Conservation (phyloP, 2,329 filamentous ascomycete genomes). For the Monosporascus sp. region DNA sequence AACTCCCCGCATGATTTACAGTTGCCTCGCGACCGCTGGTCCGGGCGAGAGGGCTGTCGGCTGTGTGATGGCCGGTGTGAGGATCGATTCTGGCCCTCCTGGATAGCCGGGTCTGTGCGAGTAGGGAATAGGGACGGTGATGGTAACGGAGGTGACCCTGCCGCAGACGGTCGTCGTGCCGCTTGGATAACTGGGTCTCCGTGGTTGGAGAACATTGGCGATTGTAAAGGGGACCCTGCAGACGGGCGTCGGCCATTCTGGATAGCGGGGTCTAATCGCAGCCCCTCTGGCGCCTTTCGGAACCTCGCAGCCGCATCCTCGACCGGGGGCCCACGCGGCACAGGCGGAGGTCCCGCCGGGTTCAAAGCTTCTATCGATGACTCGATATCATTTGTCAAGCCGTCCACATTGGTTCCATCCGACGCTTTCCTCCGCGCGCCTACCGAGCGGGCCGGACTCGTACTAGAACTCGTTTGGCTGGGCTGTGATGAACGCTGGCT, state of each 20-base stretch:
- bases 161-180: slow-evolving; percentile 8
- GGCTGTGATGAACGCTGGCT: slow-evolving; percentile 40
- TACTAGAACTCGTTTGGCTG: slow-evolving; percentile 57
- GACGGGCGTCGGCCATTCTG: slow-evolving; percentile 10
- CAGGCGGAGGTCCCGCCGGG: slow-evolving; percentile 23
- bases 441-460: slow-evolving; percentile 47
- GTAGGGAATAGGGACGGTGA: background rate
- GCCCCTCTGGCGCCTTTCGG: slow-evolving; percentile 8
- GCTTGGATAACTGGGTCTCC: slow-evolving; percentile 4
- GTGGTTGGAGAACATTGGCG: slow-evolving; percentile 9
- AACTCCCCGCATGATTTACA: slow-evolving; percentile 76
- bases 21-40: slow-evolving; percentile 55
- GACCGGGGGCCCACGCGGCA: slow-evolving; percentile 10
- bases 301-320: slow-evolving; percentile 1
- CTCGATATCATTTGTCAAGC: slow-evolving; percentile 51
- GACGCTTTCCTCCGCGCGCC: slow-evolving; percentile 34
- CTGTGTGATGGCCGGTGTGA: slow-evolving; percentile 29
- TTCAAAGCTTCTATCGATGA: slow-evolving; percentile 41
- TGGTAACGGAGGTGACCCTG: slow-evolving; percentile 7
- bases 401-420: slow-evolving; percentile 38
- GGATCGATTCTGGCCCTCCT: slow-evolving; percentile 18
- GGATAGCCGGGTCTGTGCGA: slow-evolving; percentile 15
- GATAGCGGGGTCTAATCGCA: slow-evolving; percentile 28
- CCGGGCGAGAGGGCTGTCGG: slow-evolving; percentile 31
- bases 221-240: slow-evolving; percentile 7